phyloP scores from a whole-genome alignment of 768 basidiomycete genomes.

The Neoboletus subvelutipes region DNA sequence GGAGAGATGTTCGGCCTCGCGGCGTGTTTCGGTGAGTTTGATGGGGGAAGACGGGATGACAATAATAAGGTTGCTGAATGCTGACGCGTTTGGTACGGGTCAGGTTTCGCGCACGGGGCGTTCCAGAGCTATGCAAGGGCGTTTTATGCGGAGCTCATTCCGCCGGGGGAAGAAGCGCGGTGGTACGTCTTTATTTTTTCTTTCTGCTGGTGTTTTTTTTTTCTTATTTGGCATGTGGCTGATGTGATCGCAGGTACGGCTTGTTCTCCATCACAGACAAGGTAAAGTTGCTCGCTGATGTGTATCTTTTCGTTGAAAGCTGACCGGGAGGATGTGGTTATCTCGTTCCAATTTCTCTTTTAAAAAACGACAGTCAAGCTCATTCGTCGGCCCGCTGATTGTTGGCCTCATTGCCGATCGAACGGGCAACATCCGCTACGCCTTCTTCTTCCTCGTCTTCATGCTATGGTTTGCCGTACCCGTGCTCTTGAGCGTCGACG shows the following conservation, averaged over 20 bases:
- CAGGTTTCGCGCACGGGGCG: constrained; percentile 77
- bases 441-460: constrained; percentile 81
- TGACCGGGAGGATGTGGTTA: not conserved
- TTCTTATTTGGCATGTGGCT: not conserved
- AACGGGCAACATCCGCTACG: constrained; percentile 90
- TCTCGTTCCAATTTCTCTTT: too few relatives aligned
- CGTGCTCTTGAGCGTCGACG: constrained; percentile 66
- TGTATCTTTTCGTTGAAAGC: not conserved
- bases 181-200: constrained; percentile 54
- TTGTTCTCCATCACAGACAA: constrained; percentile 92
- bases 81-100: not conserved
- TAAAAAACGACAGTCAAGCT: constrained; percentile 61
- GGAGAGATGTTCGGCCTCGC: constrained; percentile 86
- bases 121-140: constrained; percentile 91
- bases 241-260: constrained; percentile 46
- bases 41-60: not conserved
- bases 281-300: constrained; percentile 34
- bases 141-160: constrained; percentile 84
- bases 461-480: constrained; percentile 86
- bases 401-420: constrained; percentile 86
- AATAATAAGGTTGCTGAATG: not conserved
- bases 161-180: constrained; percentile 83
- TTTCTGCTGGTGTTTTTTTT: not conserved
- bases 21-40: constrained; percentile 66
- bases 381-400: constrained; percentile 87